phyloP scores from a whole-genome alignment of 768 basidiomycete species.

The Boletus pseudopeckii region DNA sequence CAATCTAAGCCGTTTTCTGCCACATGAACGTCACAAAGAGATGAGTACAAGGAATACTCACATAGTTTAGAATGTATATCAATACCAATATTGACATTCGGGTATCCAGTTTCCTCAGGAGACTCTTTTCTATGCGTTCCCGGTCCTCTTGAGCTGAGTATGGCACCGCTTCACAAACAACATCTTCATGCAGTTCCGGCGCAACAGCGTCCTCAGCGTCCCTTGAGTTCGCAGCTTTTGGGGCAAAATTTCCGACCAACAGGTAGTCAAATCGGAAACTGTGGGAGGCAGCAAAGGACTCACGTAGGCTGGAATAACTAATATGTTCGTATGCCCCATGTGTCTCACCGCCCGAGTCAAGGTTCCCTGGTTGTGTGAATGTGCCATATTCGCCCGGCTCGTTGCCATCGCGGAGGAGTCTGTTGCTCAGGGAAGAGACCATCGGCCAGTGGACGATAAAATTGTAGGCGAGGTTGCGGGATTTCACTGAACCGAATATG shows the following conservation, averaged over 20 bases:
- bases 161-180: neutral
- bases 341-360: neutral
- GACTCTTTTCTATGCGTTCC: conserved; percentile 39
- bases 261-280: neutral
- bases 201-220: conserved; percentile 2
- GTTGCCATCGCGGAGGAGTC: neutral
- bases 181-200: neutral
- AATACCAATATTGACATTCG: conserved; percentile 35
- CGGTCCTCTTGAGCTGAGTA: conserved; percentile 21
- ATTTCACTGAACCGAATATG: neutral
- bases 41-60: conserved; percentile 15
- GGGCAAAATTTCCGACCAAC: neutral
- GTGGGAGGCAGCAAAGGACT: neutral
- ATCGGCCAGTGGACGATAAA: neutral
- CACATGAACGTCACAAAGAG: neutral
- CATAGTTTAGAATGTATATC: conserved; percentile 36
- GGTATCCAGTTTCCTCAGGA: conserved; percentile 35
- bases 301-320: conserved; percentile 18
- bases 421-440: neutral
- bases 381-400: conserved; percentile 2
- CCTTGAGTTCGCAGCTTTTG: conserved; percentile 1
- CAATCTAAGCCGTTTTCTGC: conserved; percentile 41
- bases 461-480: neutral
- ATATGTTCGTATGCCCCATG: conserved; percentile 3
- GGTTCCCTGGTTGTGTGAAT: conserved; percentile 7